phyloP scores from a whole-genome alignment of 192 early-diverging fungal species.

The Glomus cerebriforme region DNA sequence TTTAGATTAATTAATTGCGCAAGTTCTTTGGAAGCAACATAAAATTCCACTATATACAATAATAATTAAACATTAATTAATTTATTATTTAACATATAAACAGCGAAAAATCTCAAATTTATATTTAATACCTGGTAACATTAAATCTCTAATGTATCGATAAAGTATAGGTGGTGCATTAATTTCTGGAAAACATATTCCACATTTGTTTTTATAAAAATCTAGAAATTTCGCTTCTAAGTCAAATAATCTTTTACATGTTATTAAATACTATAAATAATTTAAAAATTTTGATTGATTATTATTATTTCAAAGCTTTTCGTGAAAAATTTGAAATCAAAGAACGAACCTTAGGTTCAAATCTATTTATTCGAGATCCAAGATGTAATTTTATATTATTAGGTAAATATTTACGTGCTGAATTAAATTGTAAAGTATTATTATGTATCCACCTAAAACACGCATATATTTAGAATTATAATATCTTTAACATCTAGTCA shows the following conservation, averaged over 20 bases:
- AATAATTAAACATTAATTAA: not conserved
- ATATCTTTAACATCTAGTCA: not conserved
- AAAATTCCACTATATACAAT: slow-evolving; percentile 19
- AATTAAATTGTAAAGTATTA: not conserved
- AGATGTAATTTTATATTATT: slow-evolving; percentile 12
- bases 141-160: slow-evolving; percentile 27
- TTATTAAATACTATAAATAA: not conserved
- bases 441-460: slow-evolving; percentile 9
- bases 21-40: slow-evolving; percentile 11
- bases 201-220: slow-evolving; percentile 20
- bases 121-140: slow-evolving; percentile 23
- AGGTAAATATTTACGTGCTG: not conserved
- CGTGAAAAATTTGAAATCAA: not conserved
- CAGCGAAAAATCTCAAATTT: not conserved
- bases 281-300: not conserved
- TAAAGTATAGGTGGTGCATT: slow-evolving; percentile 29
- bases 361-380: not conserved
- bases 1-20: slow-evolving; percentile 8
- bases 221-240: not conserved
- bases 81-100: not conserved
- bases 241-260: not conserved
- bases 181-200: slow-evolving; percentile 29
- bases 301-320: not conserved
- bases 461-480: not conserved
- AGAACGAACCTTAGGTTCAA: not conserved